Conservation (phyloP, 1,284 basidiomycete genomes). For the Moesziomyces globuligerus region DNA sequence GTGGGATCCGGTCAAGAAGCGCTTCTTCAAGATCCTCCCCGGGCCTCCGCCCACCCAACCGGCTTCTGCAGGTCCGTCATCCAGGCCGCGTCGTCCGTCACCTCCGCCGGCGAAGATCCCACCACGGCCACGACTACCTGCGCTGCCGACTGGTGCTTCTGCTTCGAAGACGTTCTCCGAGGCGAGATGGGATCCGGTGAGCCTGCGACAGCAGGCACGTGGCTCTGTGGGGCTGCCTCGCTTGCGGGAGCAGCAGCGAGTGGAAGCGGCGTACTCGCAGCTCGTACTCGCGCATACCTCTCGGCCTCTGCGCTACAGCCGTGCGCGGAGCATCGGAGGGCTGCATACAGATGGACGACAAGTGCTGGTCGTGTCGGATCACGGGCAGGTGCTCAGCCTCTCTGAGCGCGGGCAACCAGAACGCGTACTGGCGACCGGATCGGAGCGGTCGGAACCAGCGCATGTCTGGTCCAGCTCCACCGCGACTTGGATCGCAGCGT, state of each 20-base stretch:
- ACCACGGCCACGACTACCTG: conserved; percentile 6
- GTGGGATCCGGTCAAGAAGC: conserved; percentile 40
- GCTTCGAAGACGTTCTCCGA: background rate
- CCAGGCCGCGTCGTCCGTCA: too few relatives aligned
- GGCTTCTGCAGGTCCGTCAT: too few relatives aligned
- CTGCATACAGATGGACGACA: too few relatives aligned
- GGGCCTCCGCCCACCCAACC: background rate
- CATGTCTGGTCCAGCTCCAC: too few relatives aligned
- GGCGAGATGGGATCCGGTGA: conserved; percentile 7
- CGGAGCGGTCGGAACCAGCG: too few relatives aligned
- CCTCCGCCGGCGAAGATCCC: too few relatives aligned
- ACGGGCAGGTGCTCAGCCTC: too few relatives aligned
- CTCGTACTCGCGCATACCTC: conserved; percentile 14
- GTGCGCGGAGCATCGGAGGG: background rate
- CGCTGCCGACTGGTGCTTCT: background rate
- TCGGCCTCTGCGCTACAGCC: background rate
- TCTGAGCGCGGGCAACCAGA: too few relatives aligned
- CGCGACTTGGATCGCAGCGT: too few relatives aligned
- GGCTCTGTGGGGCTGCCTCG: background rate
- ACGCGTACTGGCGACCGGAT: too few relatives aligned
- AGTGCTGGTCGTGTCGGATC: too few relatives aligned
- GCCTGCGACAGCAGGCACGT: conserved; percentile 12
- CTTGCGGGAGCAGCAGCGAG: background rate
- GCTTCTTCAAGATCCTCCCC: conserved; percentile 44
- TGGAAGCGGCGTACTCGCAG: conserved; percentile 28